Base-by-base conservation (phyloP, 2,329 filamentous ascomycete species). In the Metarhizium humberi region DNA sequence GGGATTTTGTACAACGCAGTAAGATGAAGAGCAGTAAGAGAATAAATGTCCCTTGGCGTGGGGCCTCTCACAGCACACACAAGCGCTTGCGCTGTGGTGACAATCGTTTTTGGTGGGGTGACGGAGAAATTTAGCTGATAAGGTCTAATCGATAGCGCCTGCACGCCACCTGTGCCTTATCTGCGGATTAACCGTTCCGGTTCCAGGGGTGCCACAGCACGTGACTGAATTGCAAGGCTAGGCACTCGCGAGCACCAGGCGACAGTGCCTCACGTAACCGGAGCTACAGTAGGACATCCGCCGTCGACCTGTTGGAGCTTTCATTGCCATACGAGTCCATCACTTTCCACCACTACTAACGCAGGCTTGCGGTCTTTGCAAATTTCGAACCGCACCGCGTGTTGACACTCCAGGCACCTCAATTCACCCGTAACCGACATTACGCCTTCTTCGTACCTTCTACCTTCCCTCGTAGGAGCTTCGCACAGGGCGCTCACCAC, bases 211-310 rank as follows among this genome's bases (percentile, higher is more conserved):
- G 50, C 34, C 38, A 11, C 4, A 14, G 51, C 65, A 70, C 69
- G 67, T 72, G 69, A 69, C 59, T 53, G 58, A 11, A 60, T 66
- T 63, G 62, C 61, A 63, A 59, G 60, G 52, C 57, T 57, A 62
- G 59, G 25, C 40, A n/a, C 55, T 58, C 63, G 63, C 53, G 32
- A 36, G 50, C 55, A 20, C 54, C 66, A 75, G 72, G 73, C 73
- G 70, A 65, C 71, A 73, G 64, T 66, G 71, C 64, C 69, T 76
- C 73, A 69, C 73, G 74, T 76, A 76, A 73, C 67, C 65, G 64
- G 63, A 72, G 70, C 71, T 71, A 64, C 62, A 52, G 56, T 55
- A 58, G 38, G 38, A 40, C 38, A 16, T 40, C 13, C 38, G 13
- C 57, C 56, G 36, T 49, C 46, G 47, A 30, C 30, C 55, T 50